phyloP scores from a whole-genome alignment of 768 basidiomycete genomes.

The Rhizopogon vinicolor region DNA sequence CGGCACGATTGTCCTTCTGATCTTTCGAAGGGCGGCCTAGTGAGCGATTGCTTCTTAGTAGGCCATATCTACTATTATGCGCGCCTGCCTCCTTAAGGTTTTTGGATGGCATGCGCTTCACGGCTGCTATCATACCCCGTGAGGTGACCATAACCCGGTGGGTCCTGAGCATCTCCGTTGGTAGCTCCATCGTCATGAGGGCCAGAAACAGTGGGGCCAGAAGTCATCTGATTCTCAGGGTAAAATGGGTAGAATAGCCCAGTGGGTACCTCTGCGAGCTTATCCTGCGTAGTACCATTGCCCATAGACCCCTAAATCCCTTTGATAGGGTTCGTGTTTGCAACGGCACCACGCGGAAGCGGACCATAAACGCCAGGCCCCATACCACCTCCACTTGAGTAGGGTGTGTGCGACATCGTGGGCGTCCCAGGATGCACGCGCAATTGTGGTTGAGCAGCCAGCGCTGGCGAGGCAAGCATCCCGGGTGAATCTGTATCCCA shows the following conservation, averaged over 20 bases:
- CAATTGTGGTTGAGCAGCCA: slow-evolving; percentile 19
- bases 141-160: slow-evolving; percentile 46
- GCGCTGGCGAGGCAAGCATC: slow-evolving; percentile 21
- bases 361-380: slow-evolving; percentile 22
- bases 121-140: too few relatives aligned
- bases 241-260: slow-evolving; percentile 78
- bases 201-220: slow-evolving; percentile 1
- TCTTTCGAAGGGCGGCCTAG: neutral
- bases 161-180: slow-evolving; percentile 13
- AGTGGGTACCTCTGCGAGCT: slow-evolving; percentile 62
- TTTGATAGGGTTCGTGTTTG: slow-evolving; percentile 28
- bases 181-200: slow-evolving; percentile 13
- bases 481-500: slow-evolving; percentile 37
- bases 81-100: too few relatives aligned
- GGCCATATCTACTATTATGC: too few relatives aligned
- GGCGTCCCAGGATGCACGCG: slow-evolving; percentile 31
- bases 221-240: slow-evolving; percentile 44
- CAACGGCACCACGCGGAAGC: slow-evolving; percentile 13
- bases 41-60: too few relatives aligned
- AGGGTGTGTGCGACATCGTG: slow-evolving; percentile 27
- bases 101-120: too few relatives aligned
- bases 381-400: slow-evolving; percentile 26
- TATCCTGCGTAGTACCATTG: slow-evolving; percentile 19
- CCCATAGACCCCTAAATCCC: slow-evolving; percentile 18
- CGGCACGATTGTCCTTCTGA: neutral